These are phyloP conservation scores for Umbelopsis sp. DNA, from an alignment of 192 early-diverging fungal genomes.

Conservation along the genomic window DNA sequence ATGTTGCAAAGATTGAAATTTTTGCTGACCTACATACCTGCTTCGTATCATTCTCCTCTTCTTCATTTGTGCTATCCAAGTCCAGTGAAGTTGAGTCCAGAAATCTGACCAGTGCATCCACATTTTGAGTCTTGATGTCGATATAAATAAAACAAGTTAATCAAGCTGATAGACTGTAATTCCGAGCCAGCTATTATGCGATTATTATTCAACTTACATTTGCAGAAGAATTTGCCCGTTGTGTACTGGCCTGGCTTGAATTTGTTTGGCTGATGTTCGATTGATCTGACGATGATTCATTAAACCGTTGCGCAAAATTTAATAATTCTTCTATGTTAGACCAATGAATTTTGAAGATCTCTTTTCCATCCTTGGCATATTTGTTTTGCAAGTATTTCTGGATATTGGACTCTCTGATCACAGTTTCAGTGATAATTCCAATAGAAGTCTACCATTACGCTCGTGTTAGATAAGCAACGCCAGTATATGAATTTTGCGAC, in stretches of 20 bases:
- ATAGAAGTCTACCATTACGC: neutral
- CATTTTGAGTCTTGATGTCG: neutral
- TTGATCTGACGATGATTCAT: neutral
- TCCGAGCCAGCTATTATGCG: no score
- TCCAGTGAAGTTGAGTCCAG: slow-evolving; percentile 14
- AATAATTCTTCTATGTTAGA: slow-evolving; percentile 18
- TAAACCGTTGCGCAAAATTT: slow-evolving; percentile 8
- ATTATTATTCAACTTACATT: no score
- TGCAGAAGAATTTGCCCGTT: neutral
- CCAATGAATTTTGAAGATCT: neutral
- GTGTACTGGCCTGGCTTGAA: neutral
- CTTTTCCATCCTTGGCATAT: neutral
- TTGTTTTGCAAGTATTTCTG: neutral
- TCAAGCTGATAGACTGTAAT: no score
- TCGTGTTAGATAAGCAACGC: neutral
- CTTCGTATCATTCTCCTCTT: neutral
- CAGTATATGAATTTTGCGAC: no score
- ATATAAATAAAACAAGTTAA: no score
- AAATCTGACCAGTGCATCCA: slow-evolving; percentile 4
- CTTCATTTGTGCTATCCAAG: slow-evolving; percentile 4
- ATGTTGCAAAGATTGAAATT: no score
- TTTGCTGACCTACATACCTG: no score
- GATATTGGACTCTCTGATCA: neutral
- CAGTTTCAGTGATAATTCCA: slow-evolving; percentile 3
- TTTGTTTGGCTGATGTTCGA: neutral